Evolutionary conservation across 345 rosid species (phyloP).

Genomic region (Syzygium oleosum): DNA sequence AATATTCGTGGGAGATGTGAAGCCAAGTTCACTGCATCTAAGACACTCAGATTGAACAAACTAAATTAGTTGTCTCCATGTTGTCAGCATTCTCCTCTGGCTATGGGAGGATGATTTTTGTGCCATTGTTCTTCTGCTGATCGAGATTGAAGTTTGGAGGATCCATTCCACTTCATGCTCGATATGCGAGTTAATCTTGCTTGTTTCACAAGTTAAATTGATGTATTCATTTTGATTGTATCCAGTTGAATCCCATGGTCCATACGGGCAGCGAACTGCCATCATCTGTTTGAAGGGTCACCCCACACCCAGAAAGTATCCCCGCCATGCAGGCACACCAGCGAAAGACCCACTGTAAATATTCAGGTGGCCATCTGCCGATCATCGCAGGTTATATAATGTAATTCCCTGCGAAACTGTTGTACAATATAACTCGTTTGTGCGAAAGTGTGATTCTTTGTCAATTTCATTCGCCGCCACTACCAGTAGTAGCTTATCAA

Average conservation of each 20-base stretch:
- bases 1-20: background rate
- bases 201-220: background rate
- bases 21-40: background rate
- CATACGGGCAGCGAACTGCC: conserved; percentile 77
- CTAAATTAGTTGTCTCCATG: background rate
- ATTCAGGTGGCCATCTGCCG: background rate
- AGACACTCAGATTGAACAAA: background rate
- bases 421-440: background rate
- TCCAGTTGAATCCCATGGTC: conserved; percentile 86
- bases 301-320: conserved; percentile 60
- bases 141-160: background rate
- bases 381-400: background rate
- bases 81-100: background rate
- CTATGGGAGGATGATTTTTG: background rate
- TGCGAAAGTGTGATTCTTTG: background rate
- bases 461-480: background rate
- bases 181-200: background rate
- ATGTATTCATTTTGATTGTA: background rate
- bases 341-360: conserved; percentile 54
- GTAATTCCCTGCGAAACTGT: background rate
- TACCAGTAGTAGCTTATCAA: background rate
- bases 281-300: conserved; percentile 56
- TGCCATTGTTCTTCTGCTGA: background rate
- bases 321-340: conserved; percentile 81
- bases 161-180: background rate